These are phyloP conservation scores for Themeda triandra DNA, from an alignment of 176 grass and related monocot species.

Conservation along the genomic window DNA sequence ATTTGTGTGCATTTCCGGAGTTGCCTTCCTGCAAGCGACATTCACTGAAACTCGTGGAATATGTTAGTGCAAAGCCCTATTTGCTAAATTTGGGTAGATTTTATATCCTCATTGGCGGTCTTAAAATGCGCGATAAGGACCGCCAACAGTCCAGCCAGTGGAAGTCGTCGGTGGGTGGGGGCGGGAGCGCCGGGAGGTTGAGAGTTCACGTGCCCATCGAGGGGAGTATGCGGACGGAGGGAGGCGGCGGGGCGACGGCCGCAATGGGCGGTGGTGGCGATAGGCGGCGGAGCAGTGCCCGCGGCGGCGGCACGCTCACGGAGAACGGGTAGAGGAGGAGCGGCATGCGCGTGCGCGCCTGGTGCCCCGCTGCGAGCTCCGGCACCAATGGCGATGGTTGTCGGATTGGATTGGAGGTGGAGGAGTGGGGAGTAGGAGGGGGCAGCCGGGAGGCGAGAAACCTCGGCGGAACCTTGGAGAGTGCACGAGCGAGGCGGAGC, in stretches of 20 bases:
- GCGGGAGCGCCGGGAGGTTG: not conserved
- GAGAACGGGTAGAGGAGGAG: constrained; percentile 45
- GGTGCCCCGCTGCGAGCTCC: not conserved
- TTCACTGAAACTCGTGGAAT: too few species aligned
- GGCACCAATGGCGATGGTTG: not conserved
- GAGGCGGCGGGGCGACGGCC: constrained; percentile 17
- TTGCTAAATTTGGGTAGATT: too few species aligned
- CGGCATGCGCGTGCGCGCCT: constrained; percentile 58
- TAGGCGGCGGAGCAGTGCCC: constrained; percentile 42
- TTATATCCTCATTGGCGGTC: too few species aligned
- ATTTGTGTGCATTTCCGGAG: too few species aligned
- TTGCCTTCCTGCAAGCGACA: too few species aligned
- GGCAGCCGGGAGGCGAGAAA: constrained; percentile 9
- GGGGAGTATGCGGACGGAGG: not conserved
- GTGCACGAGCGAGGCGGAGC: not conserved
- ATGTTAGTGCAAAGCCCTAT: too few species aligned
- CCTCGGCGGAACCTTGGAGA: constrained; percentile 42
- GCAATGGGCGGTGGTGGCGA: constrained; percentile 53
- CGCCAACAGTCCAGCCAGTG: constrained; percentile 64
- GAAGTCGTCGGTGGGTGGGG: constrained; percentile 34
- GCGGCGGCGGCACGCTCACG: constrained; percentile 41
- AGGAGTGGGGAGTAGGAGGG: too few species aligned
- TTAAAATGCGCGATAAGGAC: too few species aligned
- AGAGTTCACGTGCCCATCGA: not conserved
- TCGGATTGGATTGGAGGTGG: not conserved